A percentile compares a stretch with the other conserved stretches of the same genome.
Conservation (phyloP, 768 basidiomycete species). For the Mycena floridula region DNA sequence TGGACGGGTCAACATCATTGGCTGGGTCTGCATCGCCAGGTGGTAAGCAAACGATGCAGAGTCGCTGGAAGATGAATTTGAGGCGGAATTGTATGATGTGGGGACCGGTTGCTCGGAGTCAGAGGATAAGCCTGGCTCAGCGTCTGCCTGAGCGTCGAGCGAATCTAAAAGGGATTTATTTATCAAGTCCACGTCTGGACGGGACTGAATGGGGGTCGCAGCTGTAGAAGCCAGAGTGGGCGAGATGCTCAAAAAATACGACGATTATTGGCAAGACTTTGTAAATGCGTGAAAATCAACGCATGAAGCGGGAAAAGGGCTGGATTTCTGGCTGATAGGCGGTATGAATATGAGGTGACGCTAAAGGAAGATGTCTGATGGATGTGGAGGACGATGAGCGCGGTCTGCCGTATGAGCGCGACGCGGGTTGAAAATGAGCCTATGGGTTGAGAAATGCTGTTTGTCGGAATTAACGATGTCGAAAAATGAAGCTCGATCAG, state of each 20-base stretch:
- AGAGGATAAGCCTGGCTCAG: slow-evolving; percentile 54
- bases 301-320: slow-evolving; percentile 23
- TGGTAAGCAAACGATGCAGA: slow-evolving; percentile 55
- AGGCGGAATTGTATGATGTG: slow-evolving; percentile 40
- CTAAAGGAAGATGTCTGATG: slow-evolving; percentile 13
- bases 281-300: slow-evolving; percentile 15
- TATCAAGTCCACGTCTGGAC: slow-evolving; percentile 74
- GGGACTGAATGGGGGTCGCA: slow-evolving; percentile 30
- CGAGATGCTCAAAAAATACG: slow-evolving; percentile 5
- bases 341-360: slow-evolving; percentile 7
- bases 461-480: too few species aligned
- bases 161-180: slow-evolving; percentile 81
- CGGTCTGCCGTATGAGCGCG: slow-evolving; percentile 4
- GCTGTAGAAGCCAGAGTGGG: slow-evolving; percentile 49
- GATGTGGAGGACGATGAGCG: slow-evolving; percentile 25
- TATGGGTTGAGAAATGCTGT: slow-evolving; percentile 5
- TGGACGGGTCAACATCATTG: slow-evolving; percentile 32
- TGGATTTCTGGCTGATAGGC: slow-evolving; percentile 8
- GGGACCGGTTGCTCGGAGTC: slow-evolving; percentile 46
- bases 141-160: slow-evolving; percentile 78
- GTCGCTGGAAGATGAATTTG: slow-evolving; percentile 46
- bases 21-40: slow-evolving; percentile 39
- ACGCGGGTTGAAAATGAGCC: slow-evolving; percentile 1
- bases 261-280: slow-evolving; percentile 1
- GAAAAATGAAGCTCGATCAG: too few species aligned